Percentiles rank a stretch among this genome's conserved stretches.
Evolutionary conservation across 257 asterid genomes (phyloP).

Genomic region (Marsdenia floribunda): DNA sequence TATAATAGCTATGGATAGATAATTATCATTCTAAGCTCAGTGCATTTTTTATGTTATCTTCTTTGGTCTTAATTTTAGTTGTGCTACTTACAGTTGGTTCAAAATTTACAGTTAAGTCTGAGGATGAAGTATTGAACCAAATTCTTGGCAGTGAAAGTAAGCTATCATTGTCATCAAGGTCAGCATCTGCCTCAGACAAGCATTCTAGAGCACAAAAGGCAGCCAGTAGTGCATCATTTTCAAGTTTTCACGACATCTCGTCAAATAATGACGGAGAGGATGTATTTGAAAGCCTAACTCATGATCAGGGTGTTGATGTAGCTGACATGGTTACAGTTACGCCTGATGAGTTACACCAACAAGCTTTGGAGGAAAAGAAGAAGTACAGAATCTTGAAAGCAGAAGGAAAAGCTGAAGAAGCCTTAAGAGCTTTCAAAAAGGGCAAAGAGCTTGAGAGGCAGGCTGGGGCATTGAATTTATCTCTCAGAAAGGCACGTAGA

Average conservation of each 20-base stretch:
- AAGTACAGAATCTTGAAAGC: slow-evolving; percentile 65
- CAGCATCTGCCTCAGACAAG: slow-evolving; percentile 16
- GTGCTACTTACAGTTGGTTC: slow-evolving; percentile 56
- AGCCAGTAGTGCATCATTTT: slow-evolving; percentile 37
- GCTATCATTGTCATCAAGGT: slow-evolving; percentile 20
- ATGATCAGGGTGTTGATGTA: slow-evolving; percentile 28
- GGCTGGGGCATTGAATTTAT: slow-evolving; percentile 78
- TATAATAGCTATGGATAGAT: not conserved
- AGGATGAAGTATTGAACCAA: slow-evolving; percentile 55
- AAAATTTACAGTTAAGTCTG: slow-evolving; percentile 44
- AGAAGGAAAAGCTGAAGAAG: slow-evolving; percentile 93
- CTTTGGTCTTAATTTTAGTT: slow-evolving; percentile 10
- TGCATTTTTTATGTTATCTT: not conserved
- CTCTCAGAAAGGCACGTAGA: slow-evolving; percentile 66
- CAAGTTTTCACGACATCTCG: slow-evolving; percentile 35
- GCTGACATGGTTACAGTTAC: slow-evolving; percentile 44
- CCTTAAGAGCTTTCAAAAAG: slow-evolving; percentile 70
- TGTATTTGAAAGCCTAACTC: slow-evolving; percentile 29
- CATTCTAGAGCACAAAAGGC: slow-evolving; percentile 28
- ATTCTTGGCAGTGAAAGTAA: slow-evolving; percentile 40
- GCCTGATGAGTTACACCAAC: slow-evolving; percentile 84
- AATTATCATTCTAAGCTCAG: not conserved
- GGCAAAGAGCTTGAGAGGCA: slow-evolving; percentile 97
- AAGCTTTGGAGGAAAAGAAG: slow-evolving; percentile 76
- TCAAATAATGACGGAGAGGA: slow-evolving; percentile 31